Evolutionary conservation across 2,329 filamentous ascomycete species (phyloP).

Genomic region (Talaromyces sp.): DNA sequence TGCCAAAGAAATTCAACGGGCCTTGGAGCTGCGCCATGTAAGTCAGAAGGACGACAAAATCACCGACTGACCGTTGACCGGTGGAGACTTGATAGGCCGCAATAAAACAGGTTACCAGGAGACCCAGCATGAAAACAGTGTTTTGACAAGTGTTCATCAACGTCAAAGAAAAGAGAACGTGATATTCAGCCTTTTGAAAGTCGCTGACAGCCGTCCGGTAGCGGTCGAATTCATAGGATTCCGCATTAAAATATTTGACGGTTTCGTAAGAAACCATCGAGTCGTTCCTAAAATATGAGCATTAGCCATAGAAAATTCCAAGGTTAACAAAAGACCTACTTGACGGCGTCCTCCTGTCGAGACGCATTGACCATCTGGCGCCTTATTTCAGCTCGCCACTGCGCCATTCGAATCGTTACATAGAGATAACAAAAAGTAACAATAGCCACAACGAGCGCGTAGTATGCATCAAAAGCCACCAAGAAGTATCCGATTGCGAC

Average conservation of each 20-base stretch:
- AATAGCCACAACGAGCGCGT: conserved; percentile 81
- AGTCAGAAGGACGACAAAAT: conserved; percentile 69
- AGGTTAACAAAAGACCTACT: conserved; percentile 46
- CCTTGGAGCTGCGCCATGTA: conserved; percentile 77
- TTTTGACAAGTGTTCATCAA: conserved; percentile 79
- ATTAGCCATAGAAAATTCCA: not conserved
- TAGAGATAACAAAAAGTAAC: conserved; percentile 96
- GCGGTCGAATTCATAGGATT: conserved; percentile 70
- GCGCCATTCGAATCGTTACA: conserved; percentile 91
- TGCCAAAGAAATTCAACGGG: conserved; percentile 83
- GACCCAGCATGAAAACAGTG: conserved; percentile 71
- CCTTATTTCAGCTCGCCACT: conserved; percentile 84
- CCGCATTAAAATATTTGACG: conserved; percentile 86
- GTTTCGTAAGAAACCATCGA: conserved; percentile 98
- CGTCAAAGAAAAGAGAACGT: conserved; percentile 71
- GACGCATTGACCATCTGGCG: conserved; percentile 93
- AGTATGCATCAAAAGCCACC: conserved; percentile 76
- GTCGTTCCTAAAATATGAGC: conserved; percentile 60
- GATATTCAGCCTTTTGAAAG: conserved; percentile 71
- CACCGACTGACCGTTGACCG: conserved; percentile 60
- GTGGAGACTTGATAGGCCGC: conserved; percentile 72
- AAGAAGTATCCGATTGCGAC: conserved; percentile 81
- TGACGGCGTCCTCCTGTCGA: conserved; percentile 92
- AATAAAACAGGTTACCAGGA: conserved; percentile 67
- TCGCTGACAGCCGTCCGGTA: conserved; percentile 66